A percentile compares a stretch with the other conserved stretches of the same genome.
phyloP scores from a whole-genome alignment of 192 early-diverging fungal species.

The Coemansia sp. region DNA sequence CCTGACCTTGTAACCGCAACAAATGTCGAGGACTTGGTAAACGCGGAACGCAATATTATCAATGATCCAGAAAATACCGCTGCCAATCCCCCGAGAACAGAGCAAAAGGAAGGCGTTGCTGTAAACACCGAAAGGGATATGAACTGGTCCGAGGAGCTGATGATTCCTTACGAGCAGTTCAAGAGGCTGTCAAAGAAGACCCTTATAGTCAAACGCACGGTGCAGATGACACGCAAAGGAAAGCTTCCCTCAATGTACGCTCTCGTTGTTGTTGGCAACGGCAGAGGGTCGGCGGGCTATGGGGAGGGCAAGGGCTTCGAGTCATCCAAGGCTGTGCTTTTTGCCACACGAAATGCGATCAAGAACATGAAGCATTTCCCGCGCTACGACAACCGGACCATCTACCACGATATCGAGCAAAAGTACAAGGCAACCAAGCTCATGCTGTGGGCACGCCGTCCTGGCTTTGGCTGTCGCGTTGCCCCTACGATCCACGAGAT shows the following conservation, averaged over 20 bases:
- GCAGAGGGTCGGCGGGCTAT: slow-evolving; percentile 85
- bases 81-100: slow-evolving; percentile 16
- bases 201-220: slow-evolving; percentile 70
- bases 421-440: slow-evolving; percentile 88
- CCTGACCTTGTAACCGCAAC: slow-evolving; percentile 9
- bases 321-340: slow-evolving; percentile 71
- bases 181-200: slow-evolving; percentile 65
- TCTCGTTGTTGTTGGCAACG: slow-evolving; percentile 93
- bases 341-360: slow-evolving; percentile 85
- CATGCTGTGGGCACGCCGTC: slow-evolving; percentile 77
- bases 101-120: slow-evolving; percentile 1
- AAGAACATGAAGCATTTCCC: slow-evolving; percentile 81
- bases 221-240: slow-evolving; percentile 77
- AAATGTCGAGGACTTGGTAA: slow-evolving; percentile 20
- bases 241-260: slow-evolving; percentile 83
- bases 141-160: slow-evolving; percentile 51
- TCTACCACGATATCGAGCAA: slow-evolving; percentile 82
- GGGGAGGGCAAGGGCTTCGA: slow-evolving; percentile 90
- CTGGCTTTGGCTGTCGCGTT: slow-evolving; percentile 93
- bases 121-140: slow-evolving; percentile 27
- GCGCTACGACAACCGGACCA: slow-evolving; percentile 91
- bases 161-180: slow-evolving; percentile 59
- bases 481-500: slow-evolving; percentile 95
- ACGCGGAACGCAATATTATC: slow-evolving; percentile 35
- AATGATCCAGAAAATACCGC: slow-evolving; percentile 14